A percentile compares a stretch with the other conserved stretches of the same genome.
Conservation (phyloP, 257 asterid species). For the Sherardia arvensis region DNA sequence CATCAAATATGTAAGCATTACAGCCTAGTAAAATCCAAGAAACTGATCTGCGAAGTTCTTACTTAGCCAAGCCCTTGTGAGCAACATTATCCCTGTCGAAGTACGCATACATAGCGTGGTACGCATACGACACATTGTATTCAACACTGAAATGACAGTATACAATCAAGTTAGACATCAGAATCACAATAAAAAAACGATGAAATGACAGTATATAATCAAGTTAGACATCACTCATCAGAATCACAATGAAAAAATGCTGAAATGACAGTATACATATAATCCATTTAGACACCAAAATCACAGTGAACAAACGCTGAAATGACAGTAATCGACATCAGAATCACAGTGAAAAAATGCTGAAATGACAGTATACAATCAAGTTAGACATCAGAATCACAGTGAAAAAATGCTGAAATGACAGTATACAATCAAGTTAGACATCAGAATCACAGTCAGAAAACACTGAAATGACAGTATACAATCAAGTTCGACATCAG, state of each 20-base stretch:
- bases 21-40: not conserved
- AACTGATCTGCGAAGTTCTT: constrained; percentile 6
- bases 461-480: no score
- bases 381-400: not conserved
- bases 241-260: no score
- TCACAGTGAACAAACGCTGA: no score
- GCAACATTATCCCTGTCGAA: constrained; percentile 89
- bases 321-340: constrained; percentile 8
- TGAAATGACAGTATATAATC: no score
- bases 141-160: constrained; percentile 53
- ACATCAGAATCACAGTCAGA: no score
- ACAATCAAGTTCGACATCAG: no score
- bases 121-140: constrained; percentile 62
- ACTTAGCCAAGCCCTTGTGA: constrained; percentile 84
- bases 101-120: constrained; percentile 67
- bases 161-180: constrained; percentile 8
- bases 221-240: no score
- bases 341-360: constrained; percentile 11
- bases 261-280: no score
- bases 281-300: no score
- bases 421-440: no score
- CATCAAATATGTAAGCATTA: not conserved
- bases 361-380: constrained; percentile 22
- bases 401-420: not conserved
- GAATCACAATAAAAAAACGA: not conserved